These are phyloP conservation scores for Davidsoniella virescens DNA, from an alignment of 2,329 filamentous ascomycete genomes.

Conservation along the genomic window DNA sequence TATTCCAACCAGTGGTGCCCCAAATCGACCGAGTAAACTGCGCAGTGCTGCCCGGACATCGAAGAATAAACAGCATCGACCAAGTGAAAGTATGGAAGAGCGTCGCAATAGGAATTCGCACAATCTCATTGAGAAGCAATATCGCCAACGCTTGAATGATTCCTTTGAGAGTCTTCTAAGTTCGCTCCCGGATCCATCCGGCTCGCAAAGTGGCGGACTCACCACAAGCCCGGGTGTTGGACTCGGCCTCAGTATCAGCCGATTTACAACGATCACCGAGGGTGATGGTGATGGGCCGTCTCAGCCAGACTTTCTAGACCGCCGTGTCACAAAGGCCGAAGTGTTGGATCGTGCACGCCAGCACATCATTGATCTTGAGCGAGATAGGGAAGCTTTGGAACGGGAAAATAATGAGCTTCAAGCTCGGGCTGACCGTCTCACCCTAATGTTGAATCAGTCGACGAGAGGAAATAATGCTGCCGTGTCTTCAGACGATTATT, in stretches of 20 bases:
- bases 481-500: too few species aligned
- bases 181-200: slow-evolving; percentile 16
- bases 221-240: neutral
- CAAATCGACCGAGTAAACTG: slow-evolving; percentile 13
- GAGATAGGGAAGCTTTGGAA: slow-evolving; percentile 18
- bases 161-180: slow-evolving; percentile 20
- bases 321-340: slow-evolving; percentile 22
- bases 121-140: slow-evolving; percentile 22
- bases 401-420: slow-evolving; percentile 18
- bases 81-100: slow-evolving; percentile 18
- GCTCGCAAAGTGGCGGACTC: neutral
- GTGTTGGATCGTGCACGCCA: slow-evolving; percentile 22
- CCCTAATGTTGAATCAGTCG: slow-evolving; percentile 4
- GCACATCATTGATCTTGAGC: slow-evolving; percentile 21
- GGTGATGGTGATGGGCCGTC: slow-evolving; percentile 10
- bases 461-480: neutral
- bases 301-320: slow-evolving; percentile 16
- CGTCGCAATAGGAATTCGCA: slow-evolving; percentile 20
- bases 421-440: slow-evolving; percentile 6
- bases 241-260: slow-evolving; percentile 7
- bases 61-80: slow-evolving; percentile 18
- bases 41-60: slow-evolving; percentile 19
- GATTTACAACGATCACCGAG: slow-evolving; percentile 8
- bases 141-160: slow-evolving; percentile 20
- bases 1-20: slow-evolving; percentile 8